Conservation (phyloP, 176 grass and related monocot species). For the Alopecurus myosuroides region DNA sequence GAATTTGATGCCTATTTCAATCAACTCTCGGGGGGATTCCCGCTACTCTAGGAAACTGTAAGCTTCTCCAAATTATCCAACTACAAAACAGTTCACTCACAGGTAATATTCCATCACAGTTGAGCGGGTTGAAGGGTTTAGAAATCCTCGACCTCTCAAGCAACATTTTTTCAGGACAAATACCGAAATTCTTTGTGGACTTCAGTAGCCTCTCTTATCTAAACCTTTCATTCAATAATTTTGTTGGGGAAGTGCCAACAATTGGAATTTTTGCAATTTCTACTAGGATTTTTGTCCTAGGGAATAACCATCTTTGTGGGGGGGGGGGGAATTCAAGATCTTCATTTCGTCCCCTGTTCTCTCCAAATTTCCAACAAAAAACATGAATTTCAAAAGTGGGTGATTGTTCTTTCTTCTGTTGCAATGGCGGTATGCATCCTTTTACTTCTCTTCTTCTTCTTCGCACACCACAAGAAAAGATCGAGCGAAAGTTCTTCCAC, state of each 20-base stretch:
- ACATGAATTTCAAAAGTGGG: background rate
- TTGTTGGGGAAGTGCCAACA: slow-evolving; percentile 24
- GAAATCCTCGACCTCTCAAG: background rate
- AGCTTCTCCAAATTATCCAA: slow-evolving; percentile 14
- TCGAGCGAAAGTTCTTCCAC: too few relatives aligned
- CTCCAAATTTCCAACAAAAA: background rate
- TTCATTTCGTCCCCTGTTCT: slow-evolving; percentile 19
- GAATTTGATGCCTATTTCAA: background rate
- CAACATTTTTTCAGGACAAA: background rate
- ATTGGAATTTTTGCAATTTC: slow-evolving; percentile 22
- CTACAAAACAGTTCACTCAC: slow-evolving; percentile 32
- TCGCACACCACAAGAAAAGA: too few relatives aligned
- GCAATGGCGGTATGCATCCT: too few relatives aligned
- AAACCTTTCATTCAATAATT: slow-evolving; percentile 25
- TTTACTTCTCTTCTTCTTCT: too few relatives aligned
- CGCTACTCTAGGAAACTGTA: slow-evolving; percentile 21
- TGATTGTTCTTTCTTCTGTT: background rate
- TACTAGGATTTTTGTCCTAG: slow-evolving; percentile 18
- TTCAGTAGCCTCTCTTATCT: background rate
- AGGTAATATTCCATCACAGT: background rate
- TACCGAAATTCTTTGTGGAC: background rate
- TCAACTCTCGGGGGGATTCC: slow-evolving; percentile 32
- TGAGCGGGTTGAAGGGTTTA: background rate
- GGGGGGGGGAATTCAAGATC: background rate
- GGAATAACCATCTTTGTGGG: slow-evolving; percentile 37